phyloP scores from a whole-genome alignment of 1,139 yeast genomes.

The Meyerozyma athensensis region DNA sequence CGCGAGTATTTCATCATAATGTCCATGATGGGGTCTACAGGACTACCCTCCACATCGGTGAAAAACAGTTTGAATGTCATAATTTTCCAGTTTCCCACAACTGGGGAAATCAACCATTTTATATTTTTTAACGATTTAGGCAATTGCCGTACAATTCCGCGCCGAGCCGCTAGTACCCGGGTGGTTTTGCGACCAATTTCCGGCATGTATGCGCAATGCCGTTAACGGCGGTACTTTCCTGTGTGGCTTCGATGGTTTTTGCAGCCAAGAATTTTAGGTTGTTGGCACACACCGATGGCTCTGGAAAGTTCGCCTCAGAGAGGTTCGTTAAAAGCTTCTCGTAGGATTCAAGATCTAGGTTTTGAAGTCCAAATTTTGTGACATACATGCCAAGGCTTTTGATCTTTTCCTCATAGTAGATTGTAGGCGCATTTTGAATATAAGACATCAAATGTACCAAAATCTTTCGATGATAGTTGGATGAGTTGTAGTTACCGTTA shows the following conservation, averaged over 20 bases:
- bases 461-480: background rate
- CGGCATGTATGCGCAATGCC: background rate
- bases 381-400: background rate
- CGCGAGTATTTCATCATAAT: slow-evolving; percentile 23
- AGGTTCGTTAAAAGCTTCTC: background rate
- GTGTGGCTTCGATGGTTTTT: background rate
- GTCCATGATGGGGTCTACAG: slow-evolving; percentile 36
- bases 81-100: background rate
- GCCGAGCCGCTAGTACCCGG: background rate
- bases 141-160: background rate
- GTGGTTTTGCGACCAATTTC: background rate
- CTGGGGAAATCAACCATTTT: background rate
- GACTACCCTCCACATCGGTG: slow-evolving; percentile 21
- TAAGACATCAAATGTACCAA: background rate
- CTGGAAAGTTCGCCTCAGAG: background rate
- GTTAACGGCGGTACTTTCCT: background rate
- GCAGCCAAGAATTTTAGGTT: background rate
- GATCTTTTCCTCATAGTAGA: background rate
- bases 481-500: background rate
- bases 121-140: background rate
- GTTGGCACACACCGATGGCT: background rate
- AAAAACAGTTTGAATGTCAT: slow-evolving; percentile 10
- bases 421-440: background rate
- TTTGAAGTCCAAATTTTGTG: background rate
- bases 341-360: background rate